Conservation (phyloP, 108 stramenopile genomes). For the Nannochloropsis salina region DNA sequence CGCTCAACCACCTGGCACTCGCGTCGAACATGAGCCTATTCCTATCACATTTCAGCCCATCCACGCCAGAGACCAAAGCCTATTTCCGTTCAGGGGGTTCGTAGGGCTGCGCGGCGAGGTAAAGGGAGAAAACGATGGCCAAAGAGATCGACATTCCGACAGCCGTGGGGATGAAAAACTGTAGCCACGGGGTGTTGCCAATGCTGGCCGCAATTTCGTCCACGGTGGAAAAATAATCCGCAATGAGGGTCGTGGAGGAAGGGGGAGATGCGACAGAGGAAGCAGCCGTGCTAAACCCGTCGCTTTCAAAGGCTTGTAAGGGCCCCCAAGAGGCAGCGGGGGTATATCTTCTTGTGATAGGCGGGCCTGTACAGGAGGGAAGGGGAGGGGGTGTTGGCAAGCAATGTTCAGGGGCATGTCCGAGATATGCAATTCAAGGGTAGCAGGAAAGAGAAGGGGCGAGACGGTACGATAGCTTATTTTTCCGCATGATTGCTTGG, state of each 20-base stretch:
- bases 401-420: background rate
- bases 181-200: background rate
- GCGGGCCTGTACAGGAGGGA: background rate
- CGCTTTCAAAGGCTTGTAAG: background rate
- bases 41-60: too few relatives aligned
- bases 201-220: slow-evolving; percentile 2
- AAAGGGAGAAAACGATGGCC: background rate
- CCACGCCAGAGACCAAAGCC: too few relatives aligned
- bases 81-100: background rate
- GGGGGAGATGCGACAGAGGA: background rate
- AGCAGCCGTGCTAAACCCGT: background rate
- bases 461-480: too few relatives aligned
- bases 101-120: slow-evolving; percentile 15
- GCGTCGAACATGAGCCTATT: too few relatives aligned
- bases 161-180: slow-evolving; percentile 9
- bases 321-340: background rate
- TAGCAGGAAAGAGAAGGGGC: too few relatives aligned
- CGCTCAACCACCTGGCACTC: too few relatives aligned
- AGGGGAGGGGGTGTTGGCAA: background rate
- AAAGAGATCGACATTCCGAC: slow-evolving; percentile 10
- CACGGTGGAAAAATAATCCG: slow-evolving; percentile 14
- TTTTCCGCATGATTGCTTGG: too few relatives aligned
- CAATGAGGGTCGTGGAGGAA: background rate
- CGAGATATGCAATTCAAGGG: too few relatives aligned
- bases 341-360: background rate